Evolutionary conservation across 768 basidiomycete species (phyloP).

Genomic region (Sarcodon sp.): DNA sequence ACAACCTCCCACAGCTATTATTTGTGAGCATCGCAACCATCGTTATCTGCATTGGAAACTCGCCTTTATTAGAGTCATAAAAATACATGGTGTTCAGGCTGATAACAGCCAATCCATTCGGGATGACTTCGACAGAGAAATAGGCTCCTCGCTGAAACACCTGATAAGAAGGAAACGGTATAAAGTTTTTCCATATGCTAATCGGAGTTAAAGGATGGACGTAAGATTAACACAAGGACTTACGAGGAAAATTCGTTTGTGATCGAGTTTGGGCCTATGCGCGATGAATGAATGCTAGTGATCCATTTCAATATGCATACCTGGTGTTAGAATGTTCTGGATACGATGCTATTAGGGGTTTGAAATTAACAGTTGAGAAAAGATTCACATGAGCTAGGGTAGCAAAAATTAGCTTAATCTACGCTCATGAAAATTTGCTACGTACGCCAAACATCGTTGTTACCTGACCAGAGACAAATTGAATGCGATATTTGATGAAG

Average conservation of each 20-base stretch:
- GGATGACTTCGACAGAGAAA: conserved; percentile 69
- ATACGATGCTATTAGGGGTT: too few species aligned
- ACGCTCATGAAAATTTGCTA: conserved; percentile 4
- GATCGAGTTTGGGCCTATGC: conserved; percentile 51
- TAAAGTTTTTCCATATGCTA: conserved; percentile 73
- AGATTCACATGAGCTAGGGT: conserved; percentile 42
- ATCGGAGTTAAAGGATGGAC: not conserved
- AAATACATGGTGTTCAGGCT: conserved; percentile 87
- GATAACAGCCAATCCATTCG: conserved; percentile 62
- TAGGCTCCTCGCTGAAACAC: conserved; percentile 86
- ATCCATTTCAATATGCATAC: conserved; percentile 16
- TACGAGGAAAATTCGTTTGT: conserved; percentile 61
- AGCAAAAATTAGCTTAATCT: conserved; percentile 7
- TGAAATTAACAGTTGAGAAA: too few species aligned
- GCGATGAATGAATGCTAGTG: not conserved
- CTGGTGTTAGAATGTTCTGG: conserved; percentile 58
- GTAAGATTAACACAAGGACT: conserved; percentile 12
- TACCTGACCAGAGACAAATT: conserved; percentile 33
- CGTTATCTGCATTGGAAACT: conserved; percentile 6
- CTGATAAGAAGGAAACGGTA: conserved; percentile 68
- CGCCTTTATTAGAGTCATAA: conserved; percentile 82
- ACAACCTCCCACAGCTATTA: conserved; percentile 66
- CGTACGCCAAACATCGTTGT: conserved; percentile 89
- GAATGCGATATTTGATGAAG: conserved; percentile 1
- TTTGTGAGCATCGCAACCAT: not conserved